Evolutionary conservation across 2,329 filamentous ascomycete species (phyloP).

Genomic region (Ophiostoma montium): DNA sequence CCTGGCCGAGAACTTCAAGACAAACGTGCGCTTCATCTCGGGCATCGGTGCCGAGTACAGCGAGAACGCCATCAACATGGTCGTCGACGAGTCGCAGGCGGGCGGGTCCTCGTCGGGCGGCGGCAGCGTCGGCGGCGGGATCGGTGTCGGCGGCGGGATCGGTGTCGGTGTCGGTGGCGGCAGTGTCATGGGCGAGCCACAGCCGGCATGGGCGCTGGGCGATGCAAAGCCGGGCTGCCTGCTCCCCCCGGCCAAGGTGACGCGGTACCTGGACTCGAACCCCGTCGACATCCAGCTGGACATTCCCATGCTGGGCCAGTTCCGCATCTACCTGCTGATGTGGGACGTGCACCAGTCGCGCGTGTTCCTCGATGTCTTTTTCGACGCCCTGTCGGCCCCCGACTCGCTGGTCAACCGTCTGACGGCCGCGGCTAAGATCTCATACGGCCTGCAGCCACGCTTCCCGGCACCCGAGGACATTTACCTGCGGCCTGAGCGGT

Average conservation of each 20-base stretch:
- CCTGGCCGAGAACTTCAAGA: constrained; percentile 48
- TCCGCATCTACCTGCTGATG: constrained; percentile 59
- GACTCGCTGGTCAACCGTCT: constrained; percentile 45
- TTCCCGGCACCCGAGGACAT: constrained; percentile 45
- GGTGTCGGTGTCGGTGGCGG: not conserved
- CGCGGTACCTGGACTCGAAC: constrained; percentile 63
- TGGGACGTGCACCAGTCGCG: constrained; percentile 39
- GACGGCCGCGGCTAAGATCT: constrained; percentile 43
- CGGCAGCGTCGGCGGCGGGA: not conserved
- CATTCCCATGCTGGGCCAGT: constrained; percentile 64
- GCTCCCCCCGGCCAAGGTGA: constrained; percentile 54
- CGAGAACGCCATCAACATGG: constrained; percentile 34
- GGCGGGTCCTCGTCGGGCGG: not conserved
- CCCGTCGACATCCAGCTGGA: constrained; percentile 66
- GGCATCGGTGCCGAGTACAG: constrained; percentile 48
- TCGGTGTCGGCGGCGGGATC: not conserved
- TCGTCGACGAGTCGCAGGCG: constrained; percentile 15
- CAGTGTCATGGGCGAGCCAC: not conserved
- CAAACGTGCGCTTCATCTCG: constrained; percentile 54
- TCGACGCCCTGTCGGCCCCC: constrained; percentile 34
- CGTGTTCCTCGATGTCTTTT: constrained; percentile 47
- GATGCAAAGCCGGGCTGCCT: constrained; percentile 38
- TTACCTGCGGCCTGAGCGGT: constrained; percentile 53
- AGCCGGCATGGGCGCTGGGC: constrained; percentile 20
- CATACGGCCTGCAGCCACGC: constrained; percentile 46